Evolutionary conservation across 2,329 filamentous ascomycete species (phyloP).

Genomic region (Curvularia hawaiiensis): DNA sequence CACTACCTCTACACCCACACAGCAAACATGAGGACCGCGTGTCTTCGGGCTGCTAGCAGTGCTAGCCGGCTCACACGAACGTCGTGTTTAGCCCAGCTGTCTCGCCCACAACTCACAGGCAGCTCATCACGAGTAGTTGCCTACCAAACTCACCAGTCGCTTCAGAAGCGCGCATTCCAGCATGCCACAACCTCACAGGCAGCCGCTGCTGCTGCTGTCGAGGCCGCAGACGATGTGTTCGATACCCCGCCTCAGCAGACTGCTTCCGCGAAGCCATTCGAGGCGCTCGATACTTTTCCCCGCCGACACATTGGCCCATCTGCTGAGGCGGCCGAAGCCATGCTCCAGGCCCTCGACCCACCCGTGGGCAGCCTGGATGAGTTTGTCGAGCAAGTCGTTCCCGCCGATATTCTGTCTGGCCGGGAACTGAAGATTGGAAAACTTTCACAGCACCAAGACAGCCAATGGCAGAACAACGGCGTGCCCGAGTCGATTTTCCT

Average conservation of each 20-base stretch:
- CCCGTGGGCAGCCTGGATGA: constrained; percentile 75
- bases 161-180: constrained; percentile 33
- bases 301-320: constrained; percentile 87
- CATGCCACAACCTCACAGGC: constrained; percentile 24
- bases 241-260: constrained; percentile 32
- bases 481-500: constrained; percentile 65
- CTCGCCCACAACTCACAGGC: constrained; percentile 27
- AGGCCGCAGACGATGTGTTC: constrained; percentile 38
- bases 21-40: constrained; percentile 39
- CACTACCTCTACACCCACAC: background rate
- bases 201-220: constrained; percentile 25
- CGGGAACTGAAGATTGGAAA: constrained; percentile 62
- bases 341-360: constrained; percentile 81
- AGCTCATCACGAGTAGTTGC: constrained; percentile 24
- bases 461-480: constrained; percentile 44
- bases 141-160: constrained; percentile 22
- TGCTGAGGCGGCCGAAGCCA: constrained; percentile 69
- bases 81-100: constrained; percentile 26
- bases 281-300: constrained; percentile 69
- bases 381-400: constrained; percentile 84
- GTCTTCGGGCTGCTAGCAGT: constrained; percentile 40
- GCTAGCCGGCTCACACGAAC: constrained; percentile 34
- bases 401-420: constrained; percentile 74
- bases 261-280: constrained; percentile 40
- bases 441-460: constrained; percentile 48